Base-by-base conservation (phyloP, 2,329 filamentous ascomycete species). In the Monilinia aucupariae region DNA sequence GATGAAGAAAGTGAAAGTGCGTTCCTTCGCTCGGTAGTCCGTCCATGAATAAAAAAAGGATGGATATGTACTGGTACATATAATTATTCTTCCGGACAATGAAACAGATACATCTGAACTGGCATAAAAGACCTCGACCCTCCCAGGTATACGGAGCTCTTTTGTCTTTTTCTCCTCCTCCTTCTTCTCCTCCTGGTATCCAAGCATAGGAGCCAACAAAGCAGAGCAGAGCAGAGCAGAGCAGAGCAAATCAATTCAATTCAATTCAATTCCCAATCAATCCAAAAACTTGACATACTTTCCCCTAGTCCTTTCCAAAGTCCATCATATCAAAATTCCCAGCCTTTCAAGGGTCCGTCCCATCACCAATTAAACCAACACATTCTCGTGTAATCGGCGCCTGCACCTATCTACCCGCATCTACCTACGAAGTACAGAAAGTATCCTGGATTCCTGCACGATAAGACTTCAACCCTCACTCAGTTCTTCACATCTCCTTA, bases 401-500 rank as follows among this genome's bases (percentile, higher is more conserved):
- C 20, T 62, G 59, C 60, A 62, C 22, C 51, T 34, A 53, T 22
- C 59, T 34, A 41, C 37, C 37, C 37, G 43, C 54, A 58, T 27
- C 30, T 27, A 6, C 27, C 6, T 6, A 30, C 27, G 27, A 6
- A 30, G 27, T 30, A 30, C 27, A 30, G 27, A n/a, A n/a, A 30
- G 27, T 30, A 30, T n/a, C n/a, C n/a, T n/a, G n/a, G n/a, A n/a
- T 43, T 37, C 32, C 49, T 60, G 45, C 48, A 43, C 50, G 62
- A 64, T 64, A 59, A 64, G 43, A 55, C 58, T 48, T 64, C 61
- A 45, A 47, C 51, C 59, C 41, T 52, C 49, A 58, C 45, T 58
- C 63, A 48, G 13, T 62, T 63, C 34, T 62, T 62, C 52, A 30
- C 52, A 56, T 51, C 60, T 62, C 43, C 30, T 56, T 49, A 58